A percentile compares a stretch with the other conserved stretches of the same genome.
Conservation (phyloP, 805 yeast species). For the Yarrowia sp. region DNA sequence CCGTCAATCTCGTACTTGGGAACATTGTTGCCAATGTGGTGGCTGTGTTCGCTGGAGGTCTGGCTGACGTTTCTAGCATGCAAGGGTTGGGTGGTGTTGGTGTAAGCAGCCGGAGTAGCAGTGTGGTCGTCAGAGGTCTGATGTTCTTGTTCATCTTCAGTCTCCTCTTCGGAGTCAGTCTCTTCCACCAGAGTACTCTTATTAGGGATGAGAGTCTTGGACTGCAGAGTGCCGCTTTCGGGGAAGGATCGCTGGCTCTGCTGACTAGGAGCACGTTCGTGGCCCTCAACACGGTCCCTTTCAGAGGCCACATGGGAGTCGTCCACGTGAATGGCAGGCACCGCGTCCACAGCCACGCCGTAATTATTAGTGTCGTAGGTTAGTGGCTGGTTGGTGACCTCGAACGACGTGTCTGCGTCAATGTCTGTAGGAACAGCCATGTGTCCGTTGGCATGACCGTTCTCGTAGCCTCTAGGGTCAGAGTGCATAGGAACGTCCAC, state of each 20-base stretch:
- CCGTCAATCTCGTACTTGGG: background rate
- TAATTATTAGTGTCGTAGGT: background rate
- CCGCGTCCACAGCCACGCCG: constrained; percentile 15
- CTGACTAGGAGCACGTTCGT: constrained; percentile 29
- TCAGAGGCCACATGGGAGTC: background rate
- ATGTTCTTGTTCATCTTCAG: constrained; percentile 44
- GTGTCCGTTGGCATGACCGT: background rate
- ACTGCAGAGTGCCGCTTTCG: constrained; percentile 51
- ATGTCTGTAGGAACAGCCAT: constrained; percentile 5
- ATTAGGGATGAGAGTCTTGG: constrained; percentile 79
- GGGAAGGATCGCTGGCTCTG: constrained; percentile 20
- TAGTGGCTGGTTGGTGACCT: constrained; percentile 22
- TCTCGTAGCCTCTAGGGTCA: background rate
- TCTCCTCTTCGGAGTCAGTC: constrained; percentile 77
- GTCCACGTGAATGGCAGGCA: constrained; percentile 14
- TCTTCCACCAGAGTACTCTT: constrained; percentile 89
- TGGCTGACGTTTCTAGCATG: constrained; percentile 16
- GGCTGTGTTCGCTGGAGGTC: constrained; percentile 17
- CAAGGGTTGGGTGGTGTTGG: constrained; percentile 1
- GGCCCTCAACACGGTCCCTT: background rate
- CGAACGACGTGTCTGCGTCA: constrained; percentile 14
- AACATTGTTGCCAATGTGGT: background rate
- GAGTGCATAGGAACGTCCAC: constrained; percentile 10
- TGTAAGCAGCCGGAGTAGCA: constrained; percentile 5
- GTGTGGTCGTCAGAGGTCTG: constrained; percentile 3